phyloP scores from a whole-genome alignment of 768 basidiomycete species.

The Agaricus blazei region DNA sequence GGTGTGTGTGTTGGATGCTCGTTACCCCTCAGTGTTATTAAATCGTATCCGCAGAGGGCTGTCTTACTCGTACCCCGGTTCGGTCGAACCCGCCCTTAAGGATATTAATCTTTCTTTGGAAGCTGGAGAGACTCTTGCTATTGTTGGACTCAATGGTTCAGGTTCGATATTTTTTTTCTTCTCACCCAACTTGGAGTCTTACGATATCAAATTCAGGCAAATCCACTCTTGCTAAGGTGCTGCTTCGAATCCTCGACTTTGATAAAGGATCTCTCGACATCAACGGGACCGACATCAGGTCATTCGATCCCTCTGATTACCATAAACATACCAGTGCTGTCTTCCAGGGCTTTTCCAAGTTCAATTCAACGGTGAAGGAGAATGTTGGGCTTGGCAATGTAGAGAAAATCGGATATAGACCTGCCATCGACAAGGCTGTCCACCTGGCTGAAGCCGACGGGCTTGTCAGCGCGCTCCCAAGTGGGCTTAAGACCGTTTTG shows the following conservation, averaged over 20 bases:
- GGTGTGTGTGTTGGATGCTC: slow-evolving; percentile 33
- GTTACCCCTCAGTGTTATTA: not conserved
- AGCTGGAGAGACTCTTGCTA: slow-evolving; percentile 77
- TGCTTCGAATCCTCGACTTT: slow-evolving; percentile 76
- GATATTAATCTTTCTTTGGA: slow-evolving; percentile 67
- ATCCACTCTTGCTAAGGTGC: slow-evolving; percentile 78
- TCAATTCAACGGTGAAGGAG: slow-evolving; percentile 70
- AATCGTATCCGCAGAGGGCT: slow-evolving; percentile 23
- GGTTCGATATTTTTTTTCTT: slow-evolving; percentile 35
- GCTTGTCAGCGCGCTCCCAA: slow-evolving; percentile 61
- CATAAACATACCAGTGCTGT: slow-evolving; percentile 76
- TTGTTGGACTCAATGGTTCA: slow-evolving; percentile 83
- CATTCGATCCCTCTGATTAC: slow-evolving; percentile 61
- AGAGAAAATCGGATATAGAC: slow-evolving; percentile 49
- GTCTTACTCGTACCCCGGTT: slow-evolving; percentile 79
- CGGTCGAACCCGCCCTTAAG: slow-evolving; percentile 57
- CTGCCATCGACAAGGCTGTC: slow-evolving; percentile 60
- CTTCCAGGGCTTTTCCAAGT: slow-evolving; percentile 84
- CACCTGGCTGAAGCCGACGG: slow-evolving; percentile 65
- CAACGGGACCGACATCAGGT: slow-evolving; percentile 66
- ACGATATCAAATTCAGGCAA: slow-evolving; percentile 48
- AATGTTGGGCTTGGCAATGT: slow-evolving; percentile 85
- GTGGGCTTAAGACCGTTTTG: slow-evolving; percentile 70
- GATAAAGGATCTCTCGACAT: slow-evolving; percentile 62
- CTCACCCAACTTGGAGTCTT: slow-evolving; percentile 2